Base-by-base conservation (phyloP, 441 rosid species). In the Gossypium schwendimanii region DNA sequence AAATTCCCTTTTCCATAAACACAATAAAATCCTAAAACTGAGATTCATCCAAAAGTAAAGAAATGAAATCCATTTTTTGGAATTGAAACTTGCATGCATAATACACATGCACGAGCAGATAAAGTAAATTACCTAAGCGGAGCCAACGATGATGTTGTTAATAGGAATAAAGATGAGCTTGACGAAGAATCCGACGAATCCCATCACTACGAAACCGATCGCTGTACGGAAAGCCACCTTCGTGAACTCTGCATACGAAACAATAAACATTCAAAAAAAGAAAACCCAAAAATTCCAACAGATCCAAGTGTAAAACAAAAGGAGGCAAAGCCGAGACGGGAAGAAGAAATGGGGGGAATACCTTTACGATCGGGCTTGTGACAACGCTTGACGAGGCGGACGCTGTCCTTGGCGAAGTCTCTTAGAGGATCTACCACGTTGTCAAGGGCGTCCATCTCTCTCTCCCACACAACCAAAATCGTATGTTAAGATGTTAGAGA, bases 331-430 rank as follows among this genome's bases (percentile, higher is more conserved):
- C 6, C 10, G 3, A 23, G 1, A 9, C 12, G 10, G 5, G 21
- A 3, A 17, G 24, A 14, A 14, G 0, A 28, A 18, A 2, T 17
- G 21, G 0, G 18, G 9, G 18, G 8, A 0, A n/a, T 39, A 87
- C 96, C 98, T 75, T 93, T 93, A 81, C 93, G 92, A 70, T 94
- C 97, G 60, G 96, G 96, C 77, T 91, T 91, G 93, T 91, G 98
- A 82, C 94, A 93, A 15, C 93, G 90, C 87, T 93, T 87, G 77
- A 91, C 97, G 77, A 91, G 98, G 52, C 96, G 93, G 26, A 82
- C 75, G 81, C 96, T 87, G 86, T 87, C 88, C 88, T 88, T 90
- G 28, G 96, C 85, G 78, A 92, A 92, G 26, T 89, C 96, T 72
- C 92, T 87, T 68, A 92, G 83, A 4, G 97, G 97, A 76, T 92